Evolutionary conservation across 192 early-diverging fungal genomes (phyloP), one percentile per base, ranked within the genome.

Genomic region (Backusella liffmaniae): DNA sequence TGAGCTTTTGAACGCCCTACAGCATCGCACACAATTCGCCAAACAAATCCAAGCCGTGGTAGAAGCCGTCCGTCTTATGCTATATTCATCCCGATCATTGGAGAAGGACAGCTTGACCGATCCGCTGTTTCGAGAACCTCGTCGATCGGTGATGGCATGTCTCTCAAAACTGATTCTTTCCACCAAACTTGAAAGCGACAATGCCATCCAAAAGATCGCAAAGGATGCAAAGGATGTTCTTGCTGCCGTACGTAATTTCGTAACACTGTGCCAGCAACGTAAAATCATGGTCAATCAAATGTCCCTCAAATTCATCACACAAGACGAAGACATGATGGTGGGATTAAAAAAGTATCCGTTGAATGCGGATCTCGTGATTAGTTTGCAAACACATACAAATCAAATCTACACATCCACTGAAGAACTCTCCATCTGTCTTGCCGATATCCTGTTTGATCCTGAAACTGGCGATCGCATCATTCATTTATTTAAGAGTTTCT

Each of bases 21-120:
- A 34, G 5, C 82, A 82, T 59, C 66, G 68, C 3, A 85, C 88
- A 66, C 49, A 32, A 5, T 49, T 70, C 18, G 6, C n/a, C 18
- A 34, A 76, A 51, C 5, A 2, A 29, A 35, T 76, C 13, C 37
- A 35, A 1, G 32, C 21, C 0, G 46, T 49, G 4, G 46, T 49
- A 6, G 87, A 90, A 29, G 86, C 93, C 34, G 91, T 98, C 65
- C 89, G 95, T 30, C 87, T 92, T 13, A 92, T 98, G 91, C 85
- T 98, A 29, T 91, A 91, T 67, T 87, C 93, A 18, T 95, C 93
- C 6, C 89, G 90, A 36, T 85, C 90, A 0, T 84, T 91, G 1
- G 88, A 88, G 34, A 89, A 88, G 53, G 91, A 95, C 23, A 84
- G 29, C 73, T 80, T 76, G 76, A 78, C 34, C 80, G 69, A 71